Evolutionary conservation across 306 rosid species (phyloP), one percentile per base, ranked within the genome.

Genomic region (Carpinus viminea): DNA sequence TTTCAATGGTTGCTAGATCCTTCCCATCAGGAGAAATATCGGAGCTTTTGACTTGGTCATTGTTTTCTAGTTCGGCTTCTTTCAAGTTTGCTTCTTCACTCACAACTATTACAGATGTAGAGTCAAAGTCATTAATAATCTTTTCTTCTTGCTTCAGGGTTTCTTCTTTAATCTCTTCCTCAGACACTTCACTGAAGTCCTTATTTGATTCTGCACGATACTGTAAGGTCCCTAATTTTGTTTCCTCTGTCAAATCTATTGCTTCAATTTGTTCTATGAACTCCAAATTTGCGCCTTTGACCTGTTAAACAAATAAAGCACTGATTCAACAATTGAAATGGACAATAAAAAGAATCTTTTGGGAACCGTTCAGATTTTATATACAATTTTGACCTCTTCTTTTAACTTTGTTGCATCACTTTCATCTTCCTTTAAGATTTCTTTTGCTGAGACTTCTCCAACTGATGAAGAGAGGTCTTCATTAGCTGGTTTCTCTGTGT

Each of bases 351-450:
- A 8, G 21, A 77, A 84, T n/a, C 21, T 61, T 62, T 21, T 8
- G 41, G 74, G 70, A 74, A 13, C 4, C 24, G 74, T 45, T 65
- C 8, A 21, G 21, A 73, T 68, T 34, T 78, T 3, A 12, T 73
- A 24, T 28, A 36, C 28, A 41, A 38, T 75, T 21, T 75, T 70
- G 50, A 81, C 84, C 83, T 84, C 80, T 61, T 81, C 50, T 12
- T 75, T 74, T 45, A 60, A 51, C n/a, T 52, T 59, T 31, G 34
- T 12, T 31, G 7, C 66, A 18, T 53, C 45, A 38, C 68, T 55
- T 61, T 69, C 60, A 12, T 46, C 78, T 69, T 68, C 78, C 76
- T 50, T 75, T 73, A 70, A 65, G 76, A 52, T 47, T 60, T 73
- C 79, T 24, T 62, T 54, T 7, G 11, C n/a, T 47, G 57, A 38